phyloP scores from a whole-genome alignment of 306 rosid genomes.

The Myrica gale region DNA sequence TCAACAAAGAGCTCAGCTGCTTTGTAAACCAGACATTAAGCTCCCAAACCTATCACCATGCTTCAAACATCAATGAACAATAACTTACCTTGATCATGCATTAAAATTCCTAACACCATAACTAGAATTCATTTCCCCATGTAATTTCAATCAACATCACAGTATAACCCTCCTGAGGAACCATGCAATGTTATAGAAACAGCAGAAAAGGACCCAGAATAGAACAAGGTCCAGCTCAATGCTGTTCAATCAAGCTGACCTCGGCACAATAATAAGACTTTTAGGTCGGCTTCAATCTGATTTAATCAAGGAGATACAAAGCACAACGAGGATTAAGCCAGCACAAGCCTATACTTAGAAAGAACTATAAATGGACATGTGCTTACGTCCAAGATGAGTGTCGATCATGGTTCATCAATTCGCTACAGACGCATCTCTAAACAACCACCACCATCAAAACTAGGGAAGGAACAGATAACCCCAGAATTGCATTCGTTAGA shows the following conservation, averaged over 20 bases:
- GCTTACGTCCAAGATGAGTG: not conserved
- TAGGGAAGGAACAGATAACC: not conserved
- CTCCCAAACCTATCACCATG: slow-evolving; percentile 28
- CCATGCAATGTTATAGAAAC: not conserved
- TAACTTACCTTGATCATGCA: not conserved
- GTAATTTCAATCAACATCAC: not conserved
- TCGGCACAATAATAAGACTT: not conserved
- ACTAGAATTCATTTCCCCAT: not conserved
- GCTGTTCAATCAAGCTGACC: not conserved
- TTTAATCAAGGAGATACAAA: not conserved
- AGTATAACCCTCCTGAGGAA: not conserved
- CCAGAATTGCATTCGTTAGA: not conserved
- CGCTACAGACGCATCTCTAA: not conserved
- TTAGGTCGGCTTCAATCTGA: not conserved
- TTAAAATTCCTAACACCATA: not conserved
- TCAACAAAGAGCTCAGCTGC: slow-evolving; percentile 15
- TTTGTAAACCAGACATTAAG: slow-evolving; percentile 21
- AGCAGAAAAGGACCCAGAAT: not conserved
- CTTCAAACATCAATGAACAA: not conserved
- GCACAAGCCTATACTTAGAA: not conserved
- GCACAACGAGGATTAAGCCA: not conserved
- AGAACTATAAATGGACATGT: not conserved
- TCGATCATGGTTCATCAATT: not conserved
- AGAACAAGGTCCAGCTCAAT: not conserved
- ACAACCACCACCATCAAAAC: not conserved